Percentiles rank a stretch among this genome's conserved stretches.
Evolutionary conservation across 2,329 filamentous ascomycete genomes (phyloP).

Genomic region (Rhynchosporium secalis): DNA sequence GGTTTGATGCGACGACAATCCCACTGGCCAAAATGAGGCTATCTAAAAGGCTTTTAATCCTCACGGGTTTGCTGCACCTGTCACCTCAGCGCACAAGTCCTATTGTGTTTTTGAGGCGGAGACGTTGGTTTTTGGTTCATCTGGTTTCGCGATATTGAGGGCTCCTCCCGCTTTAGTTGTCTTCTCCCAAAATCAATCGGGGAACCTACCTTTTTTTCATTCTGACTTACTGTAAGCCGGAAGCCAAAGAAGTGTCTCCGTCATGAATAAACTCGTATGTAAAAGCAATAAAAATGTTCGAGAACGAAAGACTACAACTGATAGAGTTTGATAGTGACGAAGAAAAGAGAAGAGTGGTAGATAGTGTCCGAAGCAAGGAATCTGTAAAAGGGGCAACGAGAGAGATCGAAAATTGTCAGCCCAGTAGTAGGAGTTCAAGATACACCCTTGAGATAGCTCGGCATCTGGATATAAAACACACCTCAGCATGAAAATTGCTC

Average conservation of each 20-base stretch:
- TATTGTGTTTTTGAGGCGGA: not conserved
- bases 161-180: not conserved
- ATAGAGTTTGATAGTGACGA: not conserved
- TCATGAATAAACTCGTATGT: not conserved
- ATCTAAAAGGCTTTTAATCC: constrained; percentile 1
- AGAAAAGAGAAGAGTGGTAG: no score
- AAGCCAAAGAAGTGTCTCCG: not conserved
- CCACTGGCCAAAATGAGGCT: not conserved
- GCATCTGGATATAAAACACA: not conserved
- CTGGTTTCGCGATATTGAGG: not conserved
- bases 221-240: not conserved
- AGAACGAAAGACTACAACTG: not conserved
- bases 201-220: no score
- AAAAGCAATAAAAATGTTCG: not conserved
- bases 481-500: not conserved
- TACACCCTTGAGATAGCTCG: not conserved
- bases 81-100: not conserved
- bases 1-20: not conserved
- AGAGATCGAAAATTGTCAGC: no score
- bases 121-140: not conserved
- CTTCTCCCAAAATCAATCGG: not conserved
- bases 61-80: constrained; percentile 1
- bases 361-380: no score
- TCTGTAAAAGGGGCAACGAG: no score
- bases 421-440: not conserved